phyloP scores from a whole-genome alignment of 2,329 filamentous ascomycete genomes.

The Trichoderma atroviride region DNA sequence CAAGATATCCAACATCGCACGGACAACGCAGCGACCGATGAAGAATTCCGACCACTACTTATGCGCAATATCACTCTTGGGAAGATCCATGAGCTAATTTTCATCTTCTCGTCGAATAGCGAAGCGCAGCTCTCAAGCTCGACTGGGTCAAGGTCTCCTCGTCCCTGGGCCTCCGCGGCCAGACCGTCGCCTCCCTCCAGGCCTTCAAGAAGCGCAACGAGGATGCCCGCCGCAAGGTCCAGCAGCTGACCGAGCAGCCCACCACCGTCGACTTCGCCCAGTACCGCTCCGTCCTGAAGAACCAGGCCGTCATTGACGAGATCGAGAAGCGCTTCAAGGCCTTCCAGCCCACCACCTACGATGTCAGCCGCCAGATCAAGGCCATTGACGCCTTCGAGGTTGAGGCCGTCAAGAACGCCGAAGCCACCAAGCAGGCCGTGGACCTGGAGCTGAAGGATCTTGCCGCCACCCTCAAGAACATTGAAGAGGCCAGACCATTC shows the following conservation, averaged over 20 bases:
- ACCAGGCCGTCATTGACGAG: constrained; percentile 92
- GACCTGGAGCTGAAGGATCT: constrained; percentile 93
- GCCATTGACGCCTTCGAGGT: constrained; percentile 97
- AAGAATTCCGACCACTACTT: constrained; percentile 1
- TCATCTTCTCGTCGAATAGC: constrained; percentile 57
- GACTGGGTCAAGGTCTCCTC: constrained; percentile 96
- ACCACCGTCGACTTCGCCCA: constrained; percentile 88
- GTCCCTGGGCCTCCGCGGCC: constrained; percentile 94
- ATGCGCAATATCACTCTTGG: constrained; percentile 27
- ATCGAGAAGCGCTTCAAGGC: constrained; percentile 92
- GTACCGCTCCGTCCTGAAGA: constrained; percentile 93
- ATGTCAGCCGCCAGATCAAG: constrained; percentile 92
- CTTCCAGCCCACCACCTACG: constrained; percentile 93
- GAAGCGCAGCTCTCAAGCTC: constrained; percentile 98
- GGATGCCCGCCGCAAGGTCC: constrained; percentile 92
- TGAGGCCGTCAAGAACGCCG: constrained; percentile 93
- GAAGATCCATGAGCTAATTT: constrained; percentile 58
- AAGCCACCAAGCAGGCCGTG: constrained; percentile 95
- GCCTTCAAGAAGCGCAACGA: constrained; percentile 99
- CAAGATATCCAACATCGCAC: neutral
- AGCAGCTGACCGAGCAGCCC: constrained; percentile 78
- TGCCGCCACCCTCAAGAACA: constrained; percentile 94
- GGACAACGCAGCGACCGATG: neutral
- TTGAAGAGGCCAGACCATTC: constrained; percentile 92
- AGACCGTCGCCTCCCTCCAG: constrained; percentile 87